phyloP scores from a whole-genome alignment of 495 filamentous ascomycete species.

The Aspergillus avenaceus region DNA sequence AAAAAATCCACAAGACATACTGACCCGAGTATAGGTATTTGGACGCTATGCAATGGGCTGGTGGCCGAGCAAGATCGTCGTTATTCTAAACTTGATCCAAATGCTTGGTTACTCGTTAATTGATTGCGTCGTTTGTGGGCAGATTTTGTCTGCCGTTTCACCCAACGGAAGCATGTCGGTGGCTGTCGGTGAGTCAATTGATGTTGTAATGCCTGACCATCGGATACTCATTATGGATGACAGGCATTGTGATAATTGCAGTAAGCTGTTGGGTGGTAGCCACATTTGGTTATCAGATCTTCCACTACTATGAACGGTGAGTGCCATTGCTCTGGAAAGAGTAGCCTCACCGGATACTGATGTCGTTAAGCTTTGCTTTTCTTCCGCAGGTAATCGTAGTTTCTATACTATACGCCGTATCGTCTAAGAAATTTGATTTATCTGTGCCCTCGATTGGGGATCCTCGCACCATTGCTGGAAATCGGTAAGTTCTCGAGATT shows the following conservation, averaged over 20 bases:
- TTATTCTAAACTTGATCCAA: slow-evolving; percentile 66
- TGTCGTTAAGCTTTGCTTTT: slow-evolving; percentile 55
- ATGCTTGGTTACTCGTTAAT: slow-evolving; percentile 70
- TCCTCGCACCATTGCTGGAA: slow-evolving; percentile 50
- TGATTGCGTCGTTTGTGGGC: slow-evolving; percentile 66
- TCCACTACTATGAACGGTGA: slow-evolving; percentile 67
- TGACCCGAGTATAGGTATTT: slow-evolving; percentile 47
- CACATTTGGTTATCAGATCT: slow-evolving; percentile 68
- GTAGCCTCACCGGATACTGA: slow-evolving; percentile 1
- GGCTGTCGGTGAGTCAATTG: slow-evolving; percentile 49
- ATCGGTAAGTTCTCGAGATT: slow-evolving; percentile 29
- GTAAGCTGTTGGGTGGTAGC: slow-evolving; percentile 64
- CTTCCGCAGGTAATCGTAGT: slow-evolving; percentile 63
- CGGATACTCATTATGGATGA: slow-evolving; percentile 3
- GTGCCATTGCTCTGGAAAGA: slow-evolving; percentile 6
- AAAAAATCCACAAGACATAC: too few species aligned
- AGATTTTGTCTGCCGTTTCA: slow-evolving; percentile 71
- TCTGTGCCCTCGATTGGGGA: slow-evolving; percentile 46
- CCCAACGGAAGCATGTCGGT: slow-evolving; percentile 56
- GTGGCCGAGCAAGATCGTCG: slow-evolving; percentile 73
- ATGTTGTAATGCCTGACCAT: neutral
- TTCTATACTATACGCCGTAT: slow-evolving; percentile 63
- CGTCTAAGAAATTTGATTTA: slow-evolving; percentile 60
- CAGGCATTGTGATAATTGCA: slow-evolving; percentile 65
- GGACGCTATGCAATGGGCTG: slow-evolving; percentile 73